A percentile compares a stretch with the other conserved stretches of the same genome.
Evolutionary conservation across 208 protist species (phyloP).

Genomic region (Trypanosoma platydactyli): DNA sequence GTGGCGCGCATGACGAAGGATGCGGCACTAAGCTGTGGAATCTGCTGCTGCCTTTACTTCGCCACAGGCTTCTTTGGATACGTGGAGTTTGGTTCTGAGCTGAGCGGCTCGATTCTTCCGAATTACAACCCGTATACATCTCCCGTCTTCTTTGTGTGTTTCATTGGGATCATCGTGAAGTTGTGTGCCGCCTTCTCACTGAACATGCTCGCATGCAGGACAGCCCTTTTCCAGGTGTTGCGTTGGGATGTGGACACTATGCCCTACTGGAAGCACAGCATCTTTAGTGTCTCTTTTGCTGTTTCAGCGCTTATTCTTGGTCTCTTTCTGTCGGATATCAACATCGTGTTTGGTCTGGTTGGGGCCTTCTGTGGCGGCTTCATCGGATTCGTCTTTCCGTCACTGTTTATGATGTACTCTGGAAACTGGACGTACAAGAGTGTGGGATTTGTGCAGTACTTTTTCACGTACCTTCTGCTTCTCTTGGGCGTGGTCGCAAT

Average conservation of each 20-base stretch:
- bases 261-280: constrained; percentile 58
- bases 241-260: constrained; percentile 54
- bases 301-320: constrained; percentile 33
- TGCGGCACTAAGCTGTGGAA: constrained; percentile 50
- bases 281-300: constrained; percentile 56
- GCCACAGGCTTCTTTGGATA: constrained; percentile 80
- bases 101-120: constrained; percentile 62
- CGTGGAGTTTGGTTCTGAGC: constrained; percentile 63
- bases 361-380: constrained; percentile 56
- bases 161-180: constrained; percentile 73
- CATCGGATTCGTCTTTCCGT: constrained; percentile 66
- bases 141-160: constrained; percentile 54
- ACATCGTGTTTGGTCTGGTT: constrained; percentile 61
- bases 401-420: constrained; percentile 97
- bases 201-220: constrained; percentile 71
- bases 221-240: constrained; percentile 71
- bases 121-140: constrained; percentile 58
- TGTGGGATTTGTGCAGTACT: constrained; percentile 12
- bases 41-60: constrained; percentile 74
- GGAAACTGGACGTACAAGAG: constrained; percentile 45
- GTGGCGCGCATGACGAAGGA: constrained; percentile 47
- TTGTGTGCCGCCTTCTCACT: constrained; percentile 77
- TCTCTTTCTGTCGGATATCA: constrained; percentile 34
- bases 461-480: constrained; percentile 20
- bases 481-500: constrained; percentile 42